Evolutionary conservation across 192 early-diverging fungal species (phyloP), one percentile per base, ranked within the genome.

Genomic region (Geranomyces variabilis): DNA sequence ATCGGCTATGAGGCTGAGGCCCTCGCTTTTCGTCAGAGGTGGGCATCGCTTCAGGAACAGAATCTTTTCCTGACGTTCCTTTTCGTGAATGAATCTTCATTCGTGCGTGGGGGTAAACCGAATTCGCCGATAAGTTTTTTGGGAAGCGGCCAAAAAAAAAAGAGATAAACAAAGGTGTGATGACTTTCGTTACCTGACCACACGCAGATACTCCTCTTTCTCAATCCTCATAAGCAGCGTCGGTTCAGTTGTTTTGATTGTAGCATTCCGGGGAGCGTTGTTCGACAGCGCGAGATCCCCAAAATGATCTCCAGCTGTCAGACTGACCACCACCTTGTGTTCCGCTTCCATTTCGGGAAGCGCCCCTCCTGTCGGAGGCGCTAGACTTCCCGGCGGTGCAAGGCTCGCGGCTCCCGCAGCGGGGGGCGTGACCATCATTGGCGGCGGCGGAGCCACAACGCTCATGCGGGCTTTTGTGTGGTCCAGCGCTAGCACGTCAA

Each of bases 81-180:
- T 81, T 53, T 77, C 61, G 55, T 81, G 79, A 15, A 73, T 64
- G 45, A 81, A 81, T 53, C 78, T 80, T n/a, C n/a, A n/a, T n/a
- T n/a, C n/a, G n/a, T n/a, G n/a, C n/a, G n/a, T n/a, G n/a, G n/a
- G n/a, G n/a, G n/a, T n/a, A n/a, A n/a, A n/a, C n/a, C n/a, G n/a
- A n/a, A n/a, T n/a, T n/a, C n/a, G n/a, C n/a, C n/a, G n/a, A n/a
- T n/a, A n/a, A n/a, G n/a, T n/a, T n/a, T n/a, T n/a, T n/a, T n/a
- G n/a, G n/a, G n/a, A n/a, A n/a, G n/a, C n/a, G n/a, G n/a, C n/a
- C n/a, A n/a, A n/a, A n/a, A n/a, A n/a, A n/a, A n/a, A n/a, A n/a
- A n/a, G n/a, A n/a, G n/a, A n/a, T n/a, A n/a, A n/a, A n/a, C n/a
- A n/a, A n/a, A n/a, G n/a, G 8, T 36, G 41, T 67, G 9, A 8